Base-by-base conservation (phyloP, 179 eudicot species). In the Amaranthus tricolor region DNA sequence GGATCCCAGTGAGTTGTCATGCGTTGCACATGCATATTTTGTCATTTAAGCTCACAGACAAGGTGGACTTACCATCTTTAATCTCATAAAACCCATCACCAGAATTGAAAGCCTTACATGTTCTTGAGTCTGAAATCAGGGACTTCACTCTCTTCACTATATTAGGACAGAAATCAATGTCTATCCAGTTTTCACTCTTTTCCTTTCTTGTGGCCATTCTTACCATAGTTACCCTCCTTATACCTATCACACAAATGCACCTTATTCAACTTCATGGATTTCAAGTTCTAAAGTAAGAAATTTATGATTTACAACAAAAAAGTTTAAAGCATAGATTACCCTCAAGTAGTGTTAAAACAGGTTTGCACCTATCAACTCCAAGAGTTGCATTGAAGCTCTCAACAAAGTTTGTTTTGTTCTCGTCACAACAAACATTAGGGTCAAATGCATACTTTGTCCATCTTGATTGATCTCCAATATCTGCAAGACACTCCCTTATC, bases 341-440 rank as follows among this genome's bases (percentile, higher is more conserved):
- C 9, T 63, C 20, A 2, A 44, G n/a, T 15, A 40, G 11, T 6
- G 20, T 57, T 3, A 20, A 8, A 2, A 19, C 14, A 59, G 15
- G 43, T 16, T 14, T 59, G 5, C 53, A 47, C 11, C 13, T 65
- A 12, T 65, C 53, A 14, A 65, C 11, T 5, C 69, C 69, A 16
- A 65, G 19, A 7, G 53, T 65, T n/a, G 51, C 43, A n/a, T 47
- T 65, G n/a, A 65, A 65, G 47, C 69, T 65, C 24, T 65, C 51
- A 16, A 65, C 53, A 65, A 65, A 65, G 48, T 47, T 65, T 43
- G 53, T 15, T 1, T 51, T 65, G 31, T 45, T 65, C 3, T 5
- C 9, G 19, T 47, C 51, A 47, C 15, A 8, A 2, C 20, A 65
- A 1, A 65, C 21, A n/a, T 9, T 48, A 1, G 52, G 69, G n/a